These are phyloP conservation scores for Parathielavia hyrcaniae DNA, from an alignment of 495 filamentous ascomycete genomes.

Conservation along the genomic window DNA sequence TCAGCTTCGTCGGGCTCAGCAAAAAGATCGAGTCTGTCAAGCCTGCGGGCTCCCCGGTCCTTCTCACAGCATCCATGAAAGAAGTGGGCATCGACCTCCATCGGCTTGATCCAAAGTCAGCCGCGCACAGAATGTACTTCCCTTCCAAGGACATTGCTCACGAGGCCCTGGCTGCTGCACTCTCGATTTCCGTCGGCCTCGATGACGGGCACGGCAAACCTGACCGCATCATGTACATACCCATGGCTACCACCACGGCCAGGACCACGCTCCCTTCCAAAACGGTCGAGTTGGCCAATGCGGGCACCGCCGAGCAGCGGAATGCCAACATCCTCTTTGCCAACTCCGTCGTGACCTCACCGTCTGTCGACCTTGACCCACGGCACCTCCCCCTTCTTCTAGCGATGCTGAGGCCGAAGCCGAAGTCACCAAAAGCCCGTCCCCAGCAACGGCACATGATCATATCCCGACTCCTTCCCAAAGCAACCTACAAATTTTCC, in stretches of 20 bases:
- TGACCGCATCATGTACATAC: conserved; percentile 85
- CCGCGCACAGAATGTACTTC: conserved; percentile 99
- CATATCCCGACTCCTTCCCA: conserved; percentile 86
- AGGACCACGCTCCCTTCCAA: conserved; percentile 94
- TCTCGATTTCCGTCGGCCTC: conserved; percentile 84
- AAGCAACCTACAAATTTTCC: conserved; percentile 89
- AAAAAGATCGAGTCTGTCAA: conserved; percentile 63
- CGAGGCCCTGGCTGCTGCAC: conserved; percentile 85
- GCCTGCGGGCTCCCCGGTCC: conserved; percentile 59
- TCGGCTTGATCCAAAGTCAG: conserved; percentile 85
- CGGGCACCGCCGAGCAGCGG: conserved; percentile 70
- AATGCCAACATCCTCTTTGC: conserved; percentile 96
- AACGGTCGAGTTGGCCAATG: conserved; percentile 72
- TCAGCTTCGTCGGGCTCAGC: conserved; percentile 85
- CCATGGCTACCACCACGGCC: conserved; percentile 95
- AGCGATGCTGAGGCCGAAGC: conserved; percentile 59
- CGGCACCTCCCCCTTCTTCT: conserved; percentile 81
- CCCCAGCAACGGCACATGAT: conserved; percentile 53
- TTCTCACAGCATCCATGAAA: conserved; percentile 86
- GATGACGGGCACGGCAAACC: conserved; percentile 80
- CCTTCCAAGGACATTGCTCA: conserved; percentile 87
- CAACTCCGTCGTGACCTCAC: conserved; percentile 92
- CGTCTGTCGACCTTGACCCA: conserved; percentile 91
- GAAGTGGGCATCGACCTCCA: conserved; percentile 92
- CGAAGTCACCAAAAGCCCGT: conserved; percentile 45